Evolutionary conservation across 1,139 yeast species (phyloP).

Genomic region (Geotrichum macrosporum): DNA sequence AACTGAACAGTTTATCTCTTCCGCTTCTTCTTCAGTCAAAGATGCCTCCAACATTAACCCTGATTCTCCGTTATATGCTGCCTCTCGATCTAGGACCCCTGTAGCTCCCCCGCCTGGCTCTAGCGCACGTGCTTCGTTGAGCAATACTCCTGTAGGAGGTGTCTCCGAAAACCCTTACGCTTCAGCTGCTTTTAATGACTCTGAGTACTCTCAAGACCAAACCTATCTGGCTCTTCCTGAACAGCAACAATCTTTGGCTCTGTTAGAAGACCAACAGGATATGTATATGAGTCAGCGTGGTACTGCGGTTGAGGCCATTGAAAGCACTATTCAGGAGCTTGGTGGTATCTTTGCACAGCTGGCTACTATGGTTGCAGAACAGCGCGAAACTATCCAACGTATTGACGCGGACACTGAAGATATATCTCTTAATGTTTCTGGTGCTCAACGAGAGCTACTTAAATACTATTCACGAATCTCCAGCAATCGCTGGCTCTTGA

Average conservation of each 20-base stretch:
- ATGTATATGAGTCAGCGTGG: conserved; percentile 78
- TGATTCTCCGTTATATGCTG: conserved; percentile 21
- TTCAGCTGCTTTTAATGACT: conserved; percentile 37
- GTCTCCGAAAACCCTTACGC: conserved; percentile 38
- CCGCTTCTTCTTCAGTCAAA: conserved; percentile 37
- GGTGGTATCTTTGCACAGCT: conserved; percentile 92
- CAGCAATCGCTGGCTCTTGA: conserved; percentile 86
- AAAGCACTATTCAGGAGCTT: conserved; percentile 90
- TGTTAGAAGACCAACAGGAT: conserved; percentile 61
- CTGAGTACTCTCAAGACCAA: conserved; percentile 25
- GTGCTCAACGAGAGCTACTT: conserved; percentile 90
- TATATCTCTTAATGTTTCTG: conserved; percentile 77
- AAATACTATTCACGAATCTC: conserved; percentile 86
- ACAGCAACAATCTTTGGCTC: conserved; percentile 66
- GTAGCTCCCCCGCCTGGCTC: conserved; percentile 4
- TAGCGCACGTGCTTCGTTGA: background rate
- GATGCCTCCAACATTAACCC: conserved; percentile 13
- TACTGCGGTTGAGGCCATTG: conserved; percentile 91
- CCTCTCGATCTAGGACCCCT: conserved; percentile 15
- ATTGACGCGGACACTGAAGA: conserved; percentile 95
- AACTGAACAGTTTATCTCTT: conserved; percentile 73
- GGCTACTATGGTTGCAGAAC: conserved; percentile 97
- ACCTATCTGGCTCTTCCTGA: conserved; percentile 54
- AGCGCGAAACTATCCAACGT: conserved; percentile 91
- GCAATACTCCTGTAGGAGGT: conserved; percentile 11